These are phyloP conservation scores for Arthrobotrys megalospora DNA, from an alignment of 2,329 filamentous ascomycete species.

Conservation along the genomic window DNA sequence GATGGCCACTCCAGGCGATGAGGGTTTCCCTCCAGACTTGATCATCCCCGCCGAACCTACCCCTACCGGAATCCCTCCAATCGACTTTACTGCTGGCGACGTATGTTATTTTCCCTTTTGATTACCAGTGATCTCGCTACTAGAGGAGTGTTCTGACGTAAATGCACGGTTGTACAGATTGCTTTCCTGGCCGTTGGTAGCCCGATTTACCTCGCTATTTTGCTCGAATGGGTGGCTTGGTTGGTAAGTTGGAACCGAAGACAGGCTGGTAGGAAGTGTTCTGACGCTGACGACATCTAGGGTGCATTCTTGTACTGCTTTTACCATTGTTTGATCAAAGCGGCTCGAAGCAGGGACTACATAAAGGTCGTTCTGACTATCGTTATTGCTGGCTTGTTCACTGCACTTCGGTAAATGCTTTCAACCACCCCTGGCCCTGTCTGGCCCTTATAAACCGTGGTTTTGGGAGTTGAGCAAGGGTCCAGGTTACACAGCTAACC, in stretches of 20 bases:
- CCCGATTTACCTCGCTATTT: conserved; percentile 62
- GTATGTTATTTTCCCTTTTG: conserved; percentile 14
- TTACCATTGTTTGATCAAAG: conserved; percentile 76
- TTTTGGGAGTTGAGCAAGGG: too few species aligned
- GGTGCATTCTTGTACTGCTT: conserved; percentile 90
- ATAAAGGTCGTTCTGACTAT: conserved; percentile 84
- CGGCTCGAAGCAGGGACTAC: conserved; percentile 89
- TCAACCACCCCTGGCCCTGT: conserved; percentile 61
- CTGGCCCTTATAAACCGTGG: too few species aligned
- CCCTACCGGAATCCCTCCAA: not conserved
- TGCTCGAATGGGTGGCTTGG: conserved; percentile 96
- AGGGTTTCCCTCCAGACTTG: conserved; percentile 14
- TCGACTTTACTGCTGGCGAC: conserved; percentile 15
- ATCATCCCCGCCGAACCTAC: not conserved
- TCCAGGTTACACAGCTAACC: too few species aligned
- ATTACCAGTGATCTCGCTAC: too few species aligned
- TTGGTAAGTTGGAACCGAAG: too few species aligned
- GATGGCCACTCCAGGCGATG: conserved; percentile 5
- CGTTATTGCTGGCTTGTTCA: conserved; percentile 81
- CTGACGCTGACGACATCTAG: too few species aligned
- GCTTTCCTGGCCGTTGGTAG: conserved; percentile 38
- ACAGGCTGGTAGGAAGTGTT: too few species aligned
- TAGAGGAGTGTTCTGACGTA: too few species aligned
- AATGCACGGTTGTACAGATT: conserved; percentile 43
- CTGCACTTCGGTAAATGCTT: conserved; percentile 78